Conservation (phyloP, 257 asterid genomes). For the Solanum pinnatisectum region DNA sequence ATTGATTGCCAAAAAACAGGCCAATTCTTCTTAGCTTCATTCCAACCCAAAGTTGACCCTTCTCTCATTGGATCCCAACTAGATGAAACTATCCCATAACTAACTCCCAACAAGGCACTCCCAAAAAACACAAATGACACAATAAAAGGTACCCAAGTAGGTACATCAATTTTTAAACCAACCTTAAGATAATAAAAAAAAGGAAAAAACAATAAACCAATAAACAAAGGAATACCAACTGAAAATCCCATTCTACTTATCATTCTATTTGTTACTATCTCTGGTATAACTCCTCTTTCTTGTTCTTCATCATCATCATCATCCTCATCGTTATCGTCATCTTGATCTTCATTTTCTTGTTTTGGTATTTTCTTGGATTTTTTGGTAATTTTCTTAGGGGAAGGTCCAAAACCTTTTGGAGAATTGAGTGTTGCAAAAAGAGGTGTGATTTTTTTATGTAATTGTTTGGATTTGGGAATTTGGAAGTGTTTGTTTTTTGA, state of each 20-base stretch:
- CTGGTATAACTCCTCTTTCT: conserved; percentile 72
- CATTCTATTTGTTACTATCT: conserved; percentile 92
- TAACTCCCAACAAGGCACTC: conserved; percentile 70
- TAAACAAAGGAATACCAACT: conserved; percentile 74
- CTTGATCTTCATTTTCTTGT: conserved; percentile 26
- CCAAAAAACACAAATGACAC: conserved; percentile 90
- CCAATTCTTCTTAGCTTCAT: conserved; percentile 88
- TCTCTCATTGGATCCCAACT: conserved; percentile 98
- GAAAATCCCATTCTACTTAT: conserved; percentile 66
- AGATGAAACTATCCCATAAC: conserved; percentile 92
- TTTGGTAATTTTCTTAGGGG: conserved; percentile 37
- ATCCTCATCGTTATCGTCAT: conserved; percentile 25
- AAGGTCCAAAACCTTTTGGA: conserved; percentile 80
- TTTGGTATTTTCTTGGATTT: conserved; percentile 34
- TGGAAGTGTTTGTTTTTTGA: conserved; percentile 29
- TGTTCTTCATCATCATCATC: conserved; percentile 26
- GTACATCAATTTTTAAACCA: conserved; percentile 84
- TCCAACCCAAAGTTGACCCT: conserved; percentile 89
- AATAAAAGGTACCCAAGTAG: conserved; percentile 80
- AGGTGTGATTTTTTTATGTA: conserved; percentile 14
- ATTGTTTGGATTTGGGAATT: conserved; percentile 8
- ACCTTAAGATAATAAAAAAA: conserved; percentile 81
- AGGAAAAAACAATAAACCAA: conserved; percentile 81
- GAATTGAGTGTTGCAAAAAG: conserved; percentile 57
- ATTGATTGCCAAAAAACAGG: conserved; percentile 92